Evolutionary conservation across 306 rosid species (phyloP).

Genomic region (Luffa aegyptiaca): DNA sequence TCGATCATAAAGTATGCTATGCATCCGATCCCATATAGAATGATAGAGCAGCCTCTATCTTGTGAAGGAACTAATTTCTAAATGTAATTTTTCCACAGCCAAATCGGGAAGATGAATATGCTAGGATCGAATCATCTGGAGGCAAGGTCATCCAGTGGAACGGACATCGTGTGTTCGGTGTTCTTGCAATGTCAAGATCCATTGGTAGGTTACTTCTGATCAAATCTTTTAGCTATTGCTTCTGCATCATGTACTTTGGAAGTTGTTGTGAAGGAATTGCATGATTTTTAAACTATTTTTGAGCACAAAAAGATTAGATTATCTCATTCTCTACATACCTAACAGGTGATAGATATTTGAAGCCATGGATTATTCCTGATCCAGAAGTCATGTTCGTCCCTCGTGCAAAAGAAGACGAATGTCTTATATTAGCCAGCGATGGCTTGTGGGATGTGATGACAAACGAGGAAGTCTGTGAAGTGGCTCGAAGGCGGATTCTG

Average conservation of each 20-base stretch:
- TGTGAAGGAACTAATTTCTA: not conserved
- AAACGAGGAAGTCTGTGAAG: slow-evolving; percentile 43
- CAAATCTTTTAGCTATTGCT: not conserved
- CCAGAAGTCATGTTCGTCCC: slow-evolving; percentile 42
- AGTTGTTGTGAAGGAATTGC: not conserved
- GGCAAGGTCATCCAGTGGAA: slow-evolving; percentile 53
- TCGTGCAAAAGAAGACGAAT: slow-evolving; percentile 44
- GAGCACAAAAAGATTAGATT: not conserved
- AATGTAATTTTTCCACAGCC: slow-evolving; percentile 28
- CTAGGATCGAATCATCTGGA: slow-evolving; percentile 46
- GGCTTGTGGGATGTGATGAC: slow-evolving; percentile 58
- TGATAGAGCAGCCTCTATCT: not conserved
- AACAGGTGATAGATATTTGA: slow-evolving; percentile 47
- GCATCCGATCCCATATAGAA: not conserved
- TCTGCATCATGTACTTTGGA: not conserved
- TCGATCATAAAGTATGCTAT: slow-evolving; percentile 42
- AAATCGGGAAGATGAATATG: slow-evolving; percentile 47
- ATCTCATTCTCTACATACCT: not conserved
- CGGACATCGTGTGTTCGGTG: slow-evolving; percentile 49
- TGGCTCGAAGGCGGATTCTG: slow-evolving; percentile 37
- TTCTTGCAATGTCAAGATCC: slow-evolving; percentile 59
- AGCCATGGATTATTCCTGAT: slow-evolving; percentile 54
- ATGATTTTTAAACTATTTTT: not conserved
- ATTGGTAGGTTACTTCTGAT: slow-evolving; percentile 28
- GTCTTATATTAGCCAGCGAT: slow-evolving; percentile 49